Conservation (phyloP, 1,284 basidiomycete species). For the Sanghuangporus sanghuang region DNA sequence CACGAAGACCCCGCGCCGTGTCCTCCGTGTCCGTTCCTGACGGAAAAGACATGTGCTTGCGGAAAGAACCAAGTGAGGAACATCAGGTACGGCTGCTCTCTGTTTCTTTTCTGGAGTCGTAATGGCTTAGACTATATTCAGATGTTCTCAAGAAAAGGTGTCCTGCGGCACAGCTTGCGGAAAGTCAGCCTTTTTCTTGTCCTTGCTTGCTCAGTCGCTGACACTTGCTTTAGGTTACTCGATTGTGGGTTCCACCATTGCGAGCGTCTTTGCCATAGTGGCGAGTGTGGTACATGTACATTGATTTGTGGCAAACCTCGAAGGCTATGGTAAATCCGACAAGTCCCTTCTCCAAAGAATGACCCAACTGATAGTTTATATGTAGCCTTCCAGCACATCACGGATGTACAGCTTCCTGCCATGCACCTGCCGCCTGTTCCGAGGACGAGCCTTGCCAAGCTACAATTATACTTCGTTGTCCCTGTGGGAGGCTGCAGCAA, state of each 20-base stretch:
- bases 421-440: slow-evolving; percentile 79
- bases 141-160: slow-evolving; percentile 78
- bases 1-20: slow-evolving; percentile 66
- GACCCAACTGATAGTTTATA: background rate
- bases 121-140: background rate
- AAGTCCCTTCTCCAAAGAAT: background rate
- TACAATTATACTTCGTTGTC: slow-evolving; percentile 62
- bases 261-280: slow-evolving; percentile 72
- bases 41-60: slow-evolving; percentile 78
- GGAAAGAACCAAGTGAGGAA: slow-evolving; percentile 75
- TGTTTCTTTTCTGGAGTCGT: background rate
- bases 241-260: slow-evolving; percentile 85
- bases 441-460: slow-evolving; percentile 74
- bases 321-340: slow-evolving; percentile 62
- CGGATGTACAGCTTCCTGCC: slow-evolving; percentile 72
- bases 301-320: slow-evolving; percentile 79
- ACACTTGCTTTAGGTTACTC: slow-evolving; percentile 43
- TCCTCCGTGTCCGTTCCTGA: slow-evolving; percentile 81
- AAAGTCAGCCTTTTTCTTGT: slow-evolving; percentile 39
- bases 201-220: slow-evolving; percentile 3
- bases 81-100: slow-evolving; percentile 32
- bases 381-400: slow-evolving; percentile 55
- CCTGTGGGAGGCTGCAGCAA: slow-evolving; percentile 77
- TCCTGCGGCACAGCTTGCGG: slow-evolving; percentile 80
- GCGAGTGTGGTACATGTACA: slow-evolving; percentile 71